These are phyloP conservation scores for Stagonosporopsis tanaceti DNA, from an alignment of 2,329 filamentous ascomycete species.

Conservation along the genomic window DNA sequence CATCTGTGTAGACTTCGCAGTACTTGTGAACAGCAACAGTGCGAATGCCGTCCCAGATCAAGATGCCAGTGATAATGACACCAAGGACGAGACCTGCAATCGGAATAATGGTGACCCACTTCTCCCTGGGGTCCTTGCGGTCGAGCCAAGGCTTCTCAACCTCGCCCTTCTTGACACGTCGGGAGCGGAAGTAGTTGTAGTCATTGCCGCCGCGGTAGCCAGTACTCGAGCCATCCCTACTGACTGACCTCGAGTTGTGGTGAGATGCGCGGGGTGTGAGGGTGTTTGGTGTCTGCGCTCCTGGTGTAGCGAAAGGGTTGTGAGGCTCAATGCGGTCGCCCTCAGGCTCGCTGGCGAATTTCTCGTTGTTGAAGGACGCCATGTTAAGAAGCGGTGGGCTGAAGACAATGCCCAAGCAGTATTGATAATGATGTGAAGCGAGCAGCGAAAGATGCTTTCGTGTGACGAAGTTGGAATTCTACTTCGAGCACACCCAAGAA, in stretches of 20 bases:
- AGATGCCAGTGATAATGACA: conserved; percentile 70
- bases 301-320: conserved; percentile 29
- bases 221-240: conserved; percentile 18
- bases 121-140: conserved; percentile 79
- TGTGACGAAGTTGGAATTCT: neutral
- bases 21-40: conserved; percentile 79
- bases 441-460: conserved; percentile 5
- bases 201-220: conserved; percentile 20
- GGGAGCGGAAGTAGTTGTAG: conserved; percentile 70
- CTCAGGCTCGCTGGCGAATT: conserved; percentile 18
- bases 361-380: conserved; percentile 19
- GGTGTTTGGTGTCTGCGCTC: conserved; percentile 21
- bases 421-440: neutral
- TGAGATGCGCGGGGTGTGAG: conserved; percentile 19
- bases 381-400: conserved; percentile 6
- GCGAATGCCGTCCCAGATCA: conserved; percentile 77
- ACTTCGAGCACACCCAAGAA: conserved; percentile 15
- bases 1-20: conserved; percentile 72
- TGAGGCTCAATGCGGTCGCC: conserved; percentile 18
- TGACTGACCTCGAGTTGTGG: conserved; percentile 20
- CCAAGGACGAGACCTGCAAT: conserved; percentile 75
- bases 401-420: conserved; percentile 3
- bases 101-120: conserved; percentile 85
- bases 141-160: conserved; percentile 79
- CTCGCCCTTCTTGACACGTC: conserved; percentile 74